phyloP scores from a whole-genome alignment of 2,329 filamentous ascomycete species.

The Hypoxylon sp. region DNA sequence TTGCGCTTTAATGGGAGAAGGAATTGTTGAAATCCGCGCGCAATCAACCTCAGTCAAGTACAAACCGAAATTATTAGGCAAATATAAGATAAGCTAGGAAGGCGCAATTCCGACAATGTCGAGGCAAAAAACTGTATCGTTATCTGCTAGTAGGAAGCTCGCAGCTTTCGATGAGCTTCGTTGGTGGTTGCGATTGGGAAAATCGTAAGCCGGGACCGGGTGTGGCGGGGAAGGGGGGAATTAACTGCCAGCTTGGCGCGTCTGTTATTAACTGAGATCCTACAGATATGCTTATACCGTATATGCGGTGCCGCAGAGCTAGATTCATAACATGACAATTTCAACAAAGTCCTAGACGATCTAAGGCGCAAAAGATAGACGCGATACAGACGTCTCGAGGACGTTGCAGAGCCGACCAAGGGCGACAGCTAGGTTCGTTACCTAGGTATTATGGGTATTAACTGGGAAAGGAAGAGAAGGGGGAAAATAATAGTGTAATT shows the following conservation, averaged over 20 bases:
- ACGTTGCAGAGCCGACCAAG: constrained; percentile 16
- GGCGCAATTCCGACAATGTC: constrained; percentile 1
- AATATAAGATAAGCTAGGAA: neutral
- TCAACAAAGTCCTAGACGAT: constrained; percentile 14
- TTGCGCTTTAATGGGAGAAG: constrained; percentile 27
- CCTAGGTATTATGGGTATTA: constrained; percentile 14
- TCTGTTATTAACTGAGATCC: constrained; percentile 37
- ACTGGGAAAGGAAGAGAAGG: constrained; percentile 16
- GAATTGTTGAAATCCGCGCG: constrained; percentile 23
- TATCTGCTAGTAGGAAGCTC: constrained; percentile 15
- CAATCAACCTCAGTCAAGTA: constrained; percentile 17
- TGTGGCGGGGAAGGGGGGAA: constrained; percentile 46
- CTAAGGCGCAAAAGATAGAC: constrained; percentile 11
- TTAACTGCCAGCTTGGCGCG: constrained; percentile 44
- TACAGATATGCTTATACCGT: constrained; percentile 19
- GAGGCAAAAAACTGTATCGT: constrained; percentile 13
- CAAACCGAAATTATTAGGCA: constrained; percentile 25
- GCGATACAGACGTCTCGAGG: constrained; percentile 20
- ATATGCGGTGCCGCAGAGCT: constrained; percentile 22
- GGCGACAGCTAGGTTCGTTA: neutral
- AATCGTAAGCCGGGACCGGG: constrained; percentile 45
- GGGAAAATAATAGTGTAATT: constrained; percentile 8
- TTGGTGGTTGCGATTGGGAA: constrained; percentile 42
- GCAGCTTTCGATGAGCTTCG: constrained; percentile 36
- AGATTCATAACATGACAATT: constrained; percentile 19